Evolutionary conservation across 2,329 filamentous ascomycete species (phyloP), one percentile per base, ranked within the genome.

Genomic region (Ceratocystis cacaofunesta): DNA sequence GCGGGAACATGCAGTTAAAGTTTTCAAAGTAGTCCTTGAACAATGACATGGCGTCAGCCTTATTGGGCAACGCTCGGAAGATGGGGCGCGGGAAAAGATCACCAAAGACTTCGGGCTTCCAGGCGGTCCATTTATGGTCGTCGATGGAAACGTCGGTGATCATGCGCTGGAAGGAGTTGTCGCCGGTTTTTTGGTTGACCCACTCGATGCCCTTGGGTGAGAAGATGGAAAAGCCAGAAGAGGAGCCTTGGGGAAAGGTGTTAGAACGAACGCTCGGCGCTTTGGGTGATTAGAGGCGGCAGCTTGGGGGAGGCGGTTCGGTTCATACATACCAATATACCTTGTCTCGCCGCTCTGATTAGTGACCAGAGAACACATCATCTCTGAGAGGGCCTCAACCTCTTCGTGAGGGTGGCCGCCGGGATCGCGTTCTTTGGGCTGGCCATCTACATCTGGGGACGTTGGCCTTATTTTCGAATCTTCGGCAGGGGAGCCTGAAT

Each of bases 171-270:
- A 99, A 99, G 0, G 91, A 95, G 25, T 82, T 85, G 73, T 99
- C 94, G n/a, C 94, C 94, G 1, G 92, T 97, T 78, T 95, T 96
- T 70, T 94, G 87, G 71, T 96, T 97, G 64, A 99, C 92, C 94
- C 94, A 99, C 74, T 96, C 88, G 64, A 99, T 95, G 57, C 94
- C 94, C 74, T 96, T 96, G 15, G 92, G 94, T 0, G 92, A 97
- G 78, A 99, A 97, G 71, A 99, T 99, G 65, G 92, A 97, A 75
- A 97, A 97, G 2, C 94, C 94, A 1, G 94, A 99, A 0, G 92
- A 97, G 0, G 92, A 96, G 30, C 92, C 90, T 94, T 41, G 12
- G 36, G 12, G 36, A 41, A 41, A 12, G 36, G 10, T 41, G 36
- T 41, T 15, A 41, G 36, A 41, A 41, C 36, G 10, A 41, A 41